A percentile compares a stretch with the other conserved stretches of the same genome.
These are phyloP conservation scores for Calycina marina DNA, from an alignment of 2,329 filamentous ascomycete genomes.

Conservation along the genomic window DNA sequence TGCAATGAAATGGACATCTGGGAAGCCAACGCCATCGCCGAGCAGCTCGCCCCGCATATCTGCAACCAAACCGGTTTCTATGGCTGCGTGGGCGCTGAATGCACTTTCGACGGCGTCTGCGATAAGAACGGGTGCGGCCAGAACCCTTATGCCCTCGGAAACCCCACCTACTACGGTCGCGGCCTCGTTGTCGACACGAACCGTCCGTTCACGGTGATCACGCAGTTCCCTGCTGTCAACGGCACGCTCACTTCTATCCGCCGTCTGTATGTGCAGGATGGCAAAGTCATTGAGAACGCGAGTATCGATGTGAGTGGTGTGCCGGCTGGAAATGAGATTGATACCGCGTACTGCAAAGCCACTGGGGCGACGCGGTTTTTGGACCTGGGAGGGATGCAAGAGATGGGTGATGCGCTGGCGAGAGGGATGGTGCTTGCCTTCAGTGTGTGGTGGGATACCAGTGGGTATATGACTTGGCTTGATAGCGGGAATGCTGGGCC, in stretches of 20 bases:
- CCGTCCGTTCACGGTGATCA: conserved; percentile 39
- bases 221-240: conserved; percentile 37
- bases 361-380: conserved; percentile 36
- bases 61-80: conserved; percentile 31
- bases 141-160: conserved; percentile 42
- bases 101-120: conserved; percentile 32
- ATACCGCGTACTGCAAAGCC: conserved; percentile 38
- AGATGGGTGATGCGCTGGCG: conserved; percentile 38
- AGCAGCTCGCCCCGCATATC: conserved; percentile 41
- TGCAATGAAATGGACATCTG: conserved; percentile 55
- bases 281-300: conserved; percentile 35
- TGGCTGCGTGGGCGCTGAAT: conserved; percentile 27
- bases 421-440: conserved; percentile 38
- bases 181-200: conserved; percentile 36
- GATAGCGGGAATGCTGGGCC: conserved; percentile 36
- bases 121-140: conserved; percentile 46
- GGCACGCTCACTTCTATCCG: background rate
- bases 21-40: conserved; percentile 45
- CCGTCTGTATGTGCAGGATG: conserved; percentile 30
- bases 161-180: conserved; percentile 38
- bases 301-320: conserved; percentile 29
- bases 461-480: conserved; percentile 41
- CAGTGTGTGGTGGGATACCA: conserved; percentile 39
- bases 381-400: conserved; percentile 36
- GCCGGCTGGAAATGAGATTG: conserved; percentile 33